A percentile compares a stretch with the other conserved stretches of the same genome.
These are phyloP conservation scores for Fagus crenata DNA, from an alignment of 306 rosid species.

Conservation along the genomic window DNA sequence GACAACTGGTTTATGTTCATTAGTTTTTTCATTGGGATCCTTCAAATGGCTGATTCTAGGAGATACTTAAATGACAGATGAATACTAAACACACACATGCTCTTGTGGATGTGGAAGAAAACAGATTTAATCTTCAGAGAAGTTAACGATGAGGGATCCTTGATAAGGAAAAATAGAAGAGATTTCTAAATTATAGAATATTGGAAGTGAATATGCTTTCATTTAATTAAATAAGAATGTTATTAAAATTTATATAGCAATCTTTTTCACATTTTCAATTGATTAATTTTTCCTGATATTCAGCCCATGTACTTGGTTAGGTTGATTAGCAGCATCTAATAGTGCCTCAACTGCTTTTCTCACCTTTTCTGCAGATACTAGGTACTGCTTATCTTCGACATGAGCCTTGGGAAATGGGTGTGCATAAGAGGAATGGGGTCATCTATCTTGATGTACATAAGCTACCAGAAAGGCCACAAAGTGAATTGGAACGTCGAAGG, in stretches of 20 bases:
- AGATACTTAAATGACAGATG: too few relatives aligned
- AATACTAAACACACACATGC: too few relatives aligned
- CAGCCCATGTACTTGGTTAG: background rate
- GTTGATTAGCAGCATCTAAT: background rate
- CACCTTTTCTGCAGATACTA: conserved; percentile 56
- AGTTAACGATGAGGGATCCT: background rate
- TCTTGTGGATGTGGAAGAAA: too few relatives aligned
- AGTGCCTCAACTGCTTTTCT: conserved; percentile 4
- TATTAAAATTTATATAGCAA: background rate
- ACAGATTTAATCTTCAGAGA: background rate
- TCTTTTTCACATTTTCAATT: background rate
- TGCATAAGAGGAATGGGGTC: conserved; percentile 93
- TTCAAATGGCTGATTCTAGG: too few relatives aligned
- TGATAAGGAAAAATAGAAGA: background rate
- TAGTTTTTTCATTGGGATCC: background rate
- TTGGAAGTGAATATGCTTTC: background rate
- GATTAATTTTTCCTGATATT: background rate
- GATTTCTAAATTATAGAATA: background rate
- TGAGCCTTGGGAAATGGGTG: conserved; percentile 99
- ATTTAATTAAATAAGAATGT: background rate
- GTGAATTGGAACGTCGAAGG: conserved; percentile 91
- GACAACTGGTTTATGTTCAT: conserved; percentile 1
- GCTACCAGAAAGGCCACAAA: conserved; percentile 83
- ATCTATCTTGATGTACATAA: conserved; percentile 96
- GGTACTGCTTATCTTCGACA: conserved; percentile 77